These are phyloP conservation scores for Handroanthus guayacan DNA, from an alignment of 257 asterid species.

Conservation along the genomic window DNA sequence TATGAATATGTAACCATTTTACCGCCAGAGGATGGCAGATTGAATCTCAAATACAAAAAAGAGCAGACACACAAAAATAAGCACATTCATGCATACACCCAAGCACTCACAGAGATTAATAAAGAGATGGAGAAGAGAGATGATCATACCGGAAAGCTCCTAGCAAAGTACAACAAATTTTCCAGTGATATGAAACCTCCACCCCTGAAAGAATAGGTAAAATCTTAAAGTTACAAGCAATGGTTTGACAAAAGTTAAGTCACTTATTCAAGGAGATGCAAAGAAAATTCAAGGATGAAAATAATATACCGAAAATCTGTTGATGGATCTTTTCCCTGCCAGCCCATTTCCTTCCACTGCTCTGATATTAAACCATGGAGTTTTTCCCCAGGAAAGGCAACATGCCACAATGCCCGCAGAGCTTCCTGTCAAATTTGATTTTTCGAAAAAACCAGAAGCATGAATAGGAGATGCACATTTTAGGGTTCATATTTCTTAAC, in stretches of 20 bases:
- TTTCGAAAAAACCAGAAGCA: slow-evolving; percentile 1
- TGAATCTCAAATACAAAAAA: slow-evolving; percentile 10
- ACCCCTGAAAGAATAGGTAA: slow-evolving; percentile 62
- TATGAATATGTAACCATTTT: slow-evolving; percentile 5
- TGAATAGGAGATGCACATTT: slow-evolving; percentile 30
- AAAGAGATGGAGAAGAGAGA: slow-evolving; percentile 35
- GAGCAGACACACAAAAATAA: background rate
- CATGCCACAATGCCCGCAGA: slow-evolving; percentile 77
- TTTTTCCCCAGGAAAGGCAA: slow-evolving; percentile 87
- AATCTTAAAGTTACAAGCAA: slow-evolving; percentile 30
- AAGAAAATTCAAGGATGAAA: slow-evolving; percentile 21
- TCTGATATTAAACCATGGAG: slow-evolving; percentile 84
- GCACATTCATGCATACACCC: background rate
- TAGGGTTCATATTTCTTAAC: slow-evolving; percentile 9
- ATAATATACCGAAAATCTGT: slow-evolving; percentile 88
- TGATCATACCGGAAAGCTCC: slow-evolving; percentile 81
- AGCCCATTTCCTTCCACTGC: slow-evolving; percentile 99
- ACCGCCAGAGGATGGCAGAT: background rate
- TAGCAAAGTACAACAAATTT: slow-evolving; percentile 85
- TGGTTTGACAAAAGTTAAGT: slow-evolving; percentile 1
- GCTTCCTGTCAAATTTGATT: slow-evolving; percentile 64
- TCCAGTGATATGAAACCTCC: slow-evolving; percentile 98
- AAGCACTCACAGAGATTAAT: slow-evolving; percentile 21
- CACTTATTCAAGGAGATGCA: slow-evolving; percentile 21
- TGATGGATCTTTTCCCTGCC: slow-evolving; percentile 99